These are phyloP conservation scores for Phialophora macrospora DNA, from an alignment of 2,329 filamentous ascomycete species.

Conservation along the genomic window DNA sequence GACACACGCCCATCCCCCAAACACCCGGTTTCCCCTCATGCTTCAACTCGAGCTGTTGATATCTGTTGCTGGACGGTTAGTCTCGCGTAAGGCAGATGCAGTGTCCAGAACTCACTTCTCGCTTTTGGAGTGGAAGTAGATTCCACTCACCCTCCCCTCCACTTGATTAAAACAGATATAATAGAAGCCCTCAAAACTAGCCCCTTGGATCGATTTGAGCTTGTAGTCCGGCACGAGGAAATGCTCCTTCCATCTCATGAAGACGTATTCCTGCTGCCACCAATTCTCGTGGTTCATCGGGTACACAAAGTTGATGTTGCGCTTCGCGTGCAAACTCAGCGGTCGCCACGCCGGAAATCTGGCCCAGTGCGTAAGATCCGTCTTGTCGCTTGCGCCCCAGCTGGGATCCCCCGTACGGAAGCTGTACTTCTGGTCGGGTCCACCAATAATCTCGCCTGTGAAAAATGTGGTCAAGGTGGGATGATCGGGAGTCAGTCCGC, in stretches of 20 bases:
- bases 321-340: constrained; percentile 66
- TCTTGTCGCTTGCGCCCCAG: constrained; percentile 92
- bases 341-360: constrained; percentile 87
- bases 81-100: background rate
- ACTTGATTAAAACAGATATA: constrained; percentile 99
- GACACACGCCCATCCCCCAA: constrained; percentile 77
- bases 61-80: constrained; percentile 59
- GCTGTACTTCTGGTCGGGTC: constrained; percentile 72
- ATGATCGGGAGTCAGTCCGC: constrained; percentile 96
- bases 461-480: constrained; percentile 98
- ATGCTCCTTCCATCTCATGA: constrained; percentile 99
- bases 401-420: constrained; percentile 86
- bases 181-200: constrained; percentile 98
- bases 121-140: constrained; percentile 97
- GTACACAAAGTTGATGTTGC: constrained; percentile 39
- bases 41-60: constrained; percentile 89
- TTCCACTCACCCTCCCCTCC: constrained; percentile 82
- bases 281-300: constrained; percentile 55
- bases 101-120: constrained; percentile 73
- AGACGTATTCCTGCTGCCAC: constrained; percentile 79
- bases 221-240: constrained; percentile 95
- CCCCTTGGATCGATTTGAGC: constrained; percentile 86
- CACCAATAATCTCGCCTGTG: constrained; percentile 93
- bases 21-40: constrained; percentile 85
- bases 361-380: constrained; percentile 90